Base-by-base conservation (phyloP, 257 asterid species). In the Penstemon davidsonii region DNA sequence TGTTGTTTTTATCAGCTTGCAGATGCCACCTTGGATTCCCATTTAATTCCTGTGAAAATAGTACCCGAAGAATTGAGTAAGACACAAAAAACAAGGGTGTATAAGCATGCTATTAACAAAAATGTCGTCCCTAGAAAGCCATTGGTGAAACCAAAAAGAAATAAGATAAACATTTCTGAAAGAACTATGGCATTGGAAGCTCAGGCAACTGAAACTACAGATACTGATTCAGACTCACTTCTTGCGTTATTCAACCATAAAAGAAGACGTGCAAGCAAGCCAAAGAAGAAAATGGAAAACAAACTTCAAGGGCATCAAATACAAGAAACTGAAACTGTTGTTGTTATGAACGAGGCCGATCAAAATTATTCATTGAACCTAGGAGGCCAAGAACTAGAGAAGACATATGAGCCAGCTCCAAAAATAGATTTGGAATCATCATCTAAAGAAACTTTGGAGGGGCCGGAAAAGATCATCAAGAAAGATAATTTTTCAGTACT, bases 1-100 rank as follows among this genome's bases (percentile, higher is more conserved):
- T 12, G 51, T 33, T 12, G 55, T 33, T 12, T 67, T 55, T 65
- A 61, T 75, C 84, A 76, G 81, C 64, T 68, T 55, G 80, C 75
- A 62, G 73, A 44, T 40, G 60, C 49, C 47, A 13, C 64, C 62
- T 62, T 68, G 78, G 82, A 36, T 49, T 50, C 70, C 71, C 54
- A 37, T 60, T 52, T 65, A 64, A 60, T 44, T 63, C 19, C 33
- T 58, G 37, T 54, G 49, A 72, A 73, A 18, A 74, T 41, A 52
- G 40, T 25, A 43, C 61, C 70, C 7, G 59, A 68, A 77, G 71
- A 73, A 10, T 70, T 69, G 25, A 50, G 71, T 65, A 8, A 56
- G 40, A 71, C 56, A 33, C 58, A 18, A 47, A 74, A 74, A 55
- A 59, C 71, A 61, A 74, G 69, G 63, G 59, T 38, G 44, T 54